Base-by-base conservation (phyloP, 495 filamentous ascomycete species). In the Cetradonia linearis region DNA sequence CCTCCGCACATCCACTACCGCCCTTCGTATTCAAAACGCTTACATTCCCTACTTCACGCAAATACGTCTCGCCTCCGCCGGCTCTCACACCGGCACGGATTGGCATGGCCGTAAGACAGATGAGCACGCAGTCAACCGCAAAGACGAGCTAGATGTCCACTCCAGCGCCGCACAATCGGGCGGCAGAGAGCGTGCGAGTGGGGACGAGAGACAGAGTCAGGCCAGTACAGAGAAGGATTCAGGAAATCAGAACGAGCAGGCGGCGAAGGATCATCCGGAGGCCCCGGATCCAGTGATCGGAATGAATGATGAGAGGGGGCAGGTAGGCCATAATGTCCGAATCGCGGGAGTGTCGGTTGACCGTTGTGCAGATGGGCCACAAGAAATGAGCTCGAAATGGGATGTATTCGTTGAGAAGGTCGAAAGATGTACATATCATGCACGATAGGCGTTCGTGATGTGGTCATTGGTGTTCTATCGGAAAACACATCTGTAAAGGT, bases 271-370 rank as follows among this genome's bases (percentile, higher is more conserved):
- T 55, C 72, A 81, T 67, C 85, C 84, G 0, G 78, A 84, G 59
- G 83, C 83, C 13, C 85, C 85, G 11, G 78, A 78, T 63, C 78
- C 81, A 1, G 73, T 85, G 3, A 81, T 87, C 70, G 85, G 85
- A 25, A 86, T 86, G 82, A 83, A 86, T 67, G 85, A 87, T 73
- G 84, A 87, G 68, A 76, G 81, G 55, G 80, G 77, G 8, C 69
- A 74, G 65, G 81, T 81, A 65, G 66, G 47, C 52, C 33, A 8
- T 23, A 13, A 11, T n/a, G 42, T 46, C 20, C 42, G 20, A 46
- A 20, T 18, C 14, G 14, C 30, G 27, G 3, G 31, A 13, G 9
- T n/a, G 31, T 53, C 30, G 8, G 27, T 25, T 53, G 14, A 53
- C 27, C 10, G 7, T 53, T 30, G 49, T 20, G 14, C n/a, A 56